Evolutionary conservation across 306 rosid species (phyloP).

Genomic region (Ochetophila trinervis): DNA sequence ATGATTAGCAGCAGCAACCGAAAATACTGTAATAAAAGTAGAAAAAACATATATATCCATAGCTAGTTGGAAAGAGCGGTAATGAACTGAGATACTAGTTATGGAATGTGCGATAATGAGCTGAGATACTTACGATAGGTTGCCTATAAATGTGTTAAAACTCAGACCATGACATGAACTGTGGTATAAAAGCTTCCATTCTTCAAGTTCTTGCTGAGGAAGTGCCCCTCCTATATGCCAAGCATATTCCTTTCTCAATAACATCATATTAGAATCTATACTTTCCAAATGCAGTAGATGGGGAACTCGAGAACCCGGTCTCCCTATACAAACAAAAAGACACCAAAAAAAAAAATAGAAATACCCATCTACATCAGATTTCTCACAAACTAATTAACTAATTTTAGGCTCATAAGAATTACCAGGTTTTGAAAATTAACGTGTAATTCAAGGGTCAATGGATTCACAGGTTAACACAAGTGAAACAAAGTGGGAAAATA

Average conservation of each 20-base stretch:
- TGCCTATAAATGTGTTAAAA: constrained; percentile 90
- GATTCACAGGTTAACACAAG: neutral
- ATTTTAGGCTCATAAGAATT: neutral
- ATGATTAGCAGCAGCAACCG: constrained; percentile 18
- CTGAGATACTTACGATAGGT: constrained; percentile 57
- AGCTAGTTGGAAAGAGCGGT: neutral
- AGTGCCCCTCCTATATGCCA: constrained; percentile 97
- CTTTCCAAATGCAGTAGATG: constrained; percentile 41
- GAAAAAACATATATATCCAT: neutral
- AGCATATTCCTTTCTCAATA: constrained; percentile 73
- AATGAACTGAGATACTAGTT: constrained; percentile 36
- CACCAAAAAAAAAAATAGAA: constrained; percentile 23
- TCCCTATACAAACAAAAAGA: constrained; percentile 46
- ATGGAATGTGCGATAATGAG: neutral
- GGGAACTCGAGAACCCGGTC: constrained; percentile 74
- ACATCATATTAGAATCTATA: constrained; percentile 45
- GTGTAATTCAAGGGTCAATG: too few species aligned
- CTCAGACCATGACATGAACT: constrained; percentile 83
- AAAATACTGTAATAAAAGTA: constrained; percentile 25
- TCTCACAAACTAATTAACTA: constrained; percentile 22
- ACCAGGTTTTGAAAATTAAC: neutral
- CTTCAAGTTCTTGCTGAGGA: constrained; percentile 68
- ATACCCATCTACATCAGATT: neutral
- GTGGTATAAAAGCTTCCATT: constrained; percentile 89
- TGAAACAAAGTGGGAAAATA: neutral